Evolutionary conservation across 1,139 yeast species (phyloP).

Genomic region (Oligophagozyma castellii): DNA sequence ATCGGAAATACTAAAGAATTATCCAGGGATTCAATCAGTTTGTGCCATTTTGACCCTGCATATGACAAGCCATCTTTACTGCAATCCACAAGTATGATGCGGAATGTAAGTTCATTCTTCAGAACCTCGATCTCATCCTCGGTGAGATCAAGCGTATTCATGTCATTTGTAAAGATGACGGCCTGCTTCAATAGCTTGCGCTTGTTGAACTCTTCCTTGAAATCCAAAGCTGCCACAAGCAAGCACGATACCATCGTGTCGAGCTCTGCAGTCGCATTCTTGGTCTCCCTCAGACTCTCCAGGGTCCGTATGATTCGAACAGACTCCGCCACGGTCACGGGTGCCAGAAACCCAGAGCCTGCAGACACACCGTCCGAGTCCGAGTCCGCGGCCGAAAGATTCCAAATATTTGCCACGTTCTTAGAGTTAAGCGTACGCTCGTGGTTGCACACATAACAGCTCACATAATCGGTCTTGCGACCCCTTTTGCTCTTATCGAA

Average conservation of each 20-base stretch:
- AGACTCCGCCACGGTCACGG: constrained; percentile 9
- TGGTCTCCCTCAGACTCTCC: constrained; percentile 1
- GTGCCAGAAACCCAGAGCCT: constrained; percentile 20
- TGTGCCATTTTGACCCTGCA: constrained; percentile 13
- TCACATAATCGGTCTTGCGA: constrained; percentile 22
- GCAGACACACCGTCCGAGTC: too few relatives aligned
- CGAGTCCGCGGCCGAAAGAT: constrained; percentile 10
- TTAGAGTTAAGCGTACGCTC: constrained; percentile 14
- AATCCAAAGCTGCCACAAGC: constrained; percentile 23
- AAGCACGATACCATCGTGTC: constrained; percentile 18
- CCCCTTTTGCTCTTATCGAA: constrained; percentile 15
- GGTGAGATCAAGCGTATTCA: constrained; percentile 26
- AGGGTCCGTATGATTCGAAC: constrained; percentile 5
- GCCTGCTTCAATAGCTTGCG: constrained; percentile 28
- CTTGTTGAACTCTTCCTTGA: constrained; percentile 22
- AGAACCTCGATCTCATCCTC: constrained; percentile 17
- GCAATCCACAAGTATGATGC: constrained; percentile 13
- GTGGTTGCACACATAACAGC: constrained; percentile 20
- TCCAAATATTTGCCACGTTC: constrained; percentile 16
- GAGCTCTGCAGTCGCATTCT: too few relatives aligned
- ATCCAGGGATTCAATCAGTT: constrained; percentile 10
- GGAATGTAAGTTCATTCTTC: constrained; percentile 13
- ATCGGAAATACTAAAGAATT: constrained; percentile 13
- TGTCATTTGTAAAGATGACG: constrained; percentile 34
- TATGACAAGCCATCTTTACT: constrained; percentile 2